These are phyloP conservation scores for Microdochium nivale DNA, from an alignment of 2,329 filamentous ascomycete genomes.

Conservation along the genomic window DNA sequence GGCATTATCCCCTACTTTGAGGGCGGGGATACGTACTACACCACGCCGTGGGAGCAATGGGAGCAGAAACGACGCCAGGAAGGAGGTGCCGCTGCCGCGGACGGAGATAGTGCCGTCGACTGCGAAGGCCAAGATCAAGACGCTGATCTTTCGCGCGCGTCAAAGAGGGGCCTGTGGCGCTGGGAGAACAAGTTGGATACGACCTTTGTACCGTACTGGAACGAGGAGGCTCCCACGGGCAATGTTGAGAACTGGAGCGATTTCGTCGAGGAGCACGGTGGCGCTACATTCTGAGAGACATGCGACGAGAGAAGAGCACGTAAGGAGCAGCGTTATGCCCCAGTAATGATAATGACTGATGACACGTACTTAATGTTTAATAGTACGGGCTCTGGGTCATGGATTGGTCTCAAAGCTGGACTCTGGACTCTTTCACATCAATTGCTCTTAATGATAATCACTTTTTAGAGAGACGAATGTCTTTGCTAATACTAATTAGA, in stretches of 20 bases:
- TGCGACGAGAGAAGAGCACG: too few species aligned
- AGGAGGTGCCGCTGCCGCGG: neutral
- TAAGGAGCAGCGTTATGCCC: too few species aligned
- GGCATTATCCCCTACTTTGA: neutral
- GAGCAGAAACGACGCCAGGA: neutral
- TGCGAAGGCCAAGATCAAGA: neutral
- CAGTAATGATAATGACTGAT: too few species aligned
- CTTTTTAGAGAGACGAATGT: too few species aligned
- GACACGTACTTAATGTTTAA: too few species aligned
- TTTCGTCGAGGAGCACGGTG: neutral
- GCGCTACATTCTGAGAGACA: neutral
- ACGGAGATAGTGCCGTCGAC: neutral
- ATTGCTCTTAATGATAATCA: too few species aligned
- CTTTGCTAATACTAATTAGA: too few species aligned
- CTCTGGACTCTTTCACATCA: too few species aligned
- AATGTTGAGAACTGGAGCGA: neutral
- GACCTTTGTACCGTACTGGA: neutral
- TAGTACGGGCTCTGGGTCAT: too few species aligned
- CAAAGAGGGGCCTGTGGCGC: neutral
- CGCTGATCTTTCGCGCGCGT: neutral
- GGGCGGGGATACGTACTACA: neutral
- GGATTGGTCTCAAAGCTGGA: too few species aligned
- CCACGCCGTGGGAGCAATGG: neutral
- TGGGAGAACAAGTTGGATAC: neutral
- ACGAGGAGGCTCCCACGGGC: neutral